These are phyloP conservation scores for Botrytis fabae DNA, from an alignment of 2,329 filamentous ascomycete genomes.

Conservation along the genomic window DNA sequence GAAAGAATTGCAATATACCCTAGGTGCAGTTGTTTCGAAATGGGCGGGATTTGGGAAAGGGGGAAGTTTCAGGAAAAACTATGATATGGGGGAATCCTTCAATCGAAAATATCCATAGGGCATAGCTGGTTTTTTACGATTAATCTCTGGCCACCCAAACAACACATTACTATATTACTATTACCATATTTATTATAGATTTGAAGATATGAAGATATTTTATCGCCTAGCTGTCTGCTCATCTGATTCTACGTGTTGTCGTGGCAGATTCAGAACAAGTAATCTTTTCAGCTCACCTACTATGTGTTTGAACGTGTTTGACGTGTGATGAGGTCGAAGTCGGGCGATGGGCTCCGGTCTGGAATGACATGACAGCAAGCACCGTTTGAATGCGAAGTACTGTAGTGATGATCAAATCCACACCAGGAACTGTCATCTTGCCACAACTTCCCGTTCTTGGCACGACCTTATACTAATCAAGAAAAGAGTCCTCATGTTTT, in stretches of 20 bases:
- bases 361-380: not conserved
- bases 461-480: not conserved
- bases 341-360: constrained; percentile 8
- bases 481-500: no score
- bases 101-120: constrained; percentile 10
- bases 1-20: constrained; percentile 23
- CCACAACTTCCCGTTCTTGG: not conserved
- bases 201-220: not conserved
- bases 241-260: constrained; percentile 15
- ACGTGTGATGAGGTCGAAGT: constrained; percentile 14
- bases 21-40: constrained; percentile 13
- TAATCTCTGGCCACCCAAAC: constrained; percentile 2
- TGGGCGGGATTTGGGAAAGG: not conserved
- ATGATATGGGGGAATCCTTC: not conserved
- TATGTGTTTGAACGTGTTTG: constrained; percentile 2
- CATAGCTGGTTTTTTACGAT: not conserved
- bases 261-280: constrained; percentile 18
- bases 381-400: not conserved
- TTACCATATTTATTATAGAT: constrained; percentile 4
- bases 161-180: constrained; percentile 13
- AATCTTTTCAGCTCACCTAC: not conserved
- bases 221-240: not conserved
- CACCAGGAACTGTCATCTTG: not conserved
- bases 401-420: not conserved
- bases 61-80: not conserved